Evolutionary conservation across 1,139 yeast species (phyloP).

Genomic region (Candida sp.): DNA sequence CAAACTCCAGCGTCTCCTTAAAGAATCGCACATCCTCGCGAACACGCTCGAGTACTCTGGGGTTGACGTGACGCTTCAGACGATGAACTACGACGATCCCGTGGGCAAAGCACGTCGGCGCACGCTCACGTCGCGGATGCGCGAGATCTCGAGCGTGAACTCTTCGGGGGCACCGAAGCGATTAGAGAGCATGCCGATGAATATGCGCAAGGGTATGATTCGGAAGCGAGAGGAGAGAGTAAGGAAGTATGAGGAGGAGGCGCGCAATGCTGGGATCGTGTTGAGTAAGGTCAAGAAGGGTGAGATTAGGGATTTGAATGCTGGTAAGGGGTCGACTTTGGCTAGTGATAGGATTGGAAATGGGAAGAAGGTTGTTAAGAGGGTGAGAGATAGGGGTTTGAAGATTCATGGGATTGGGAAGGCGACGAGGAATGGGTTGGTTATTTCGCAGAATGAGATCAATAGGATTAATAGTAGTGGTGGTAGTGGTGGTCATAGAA

Average conservation of each 20-base stretch:
- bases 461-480: constrained; percentile 37
- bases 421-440: constrained; percentile 80
- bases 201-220: constrained; percentile 84
- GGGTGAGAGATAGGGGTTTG: constrained; percentile 75
- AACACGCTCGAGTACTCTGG: constrained; percentile 65
- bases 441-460: constrained; percentile 74
- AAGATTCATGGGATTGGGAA: constrained; percentile 79
- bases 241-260: constrained; percentile 69
- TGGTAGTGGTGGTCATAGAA: constrained; percentile 1
- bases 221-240: constrained; percentile 56
- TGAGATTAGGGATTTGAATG: constrained; percentile 57
- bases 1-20: constrained; percentile 78
- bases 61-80: constrained; percentile 74
- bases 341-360: constrained; percentile 63
- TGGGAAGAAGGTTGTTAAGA: constrained; percentile 33
- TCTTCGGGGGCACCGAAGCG: constrained; percentile 47
- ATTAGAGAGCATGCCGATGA: constrained; percentile 86
- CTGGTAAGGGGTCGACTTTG: constrained; percentile 58
- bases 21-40: constrained; percentile 86
- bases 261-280: constrained; percentile 88
- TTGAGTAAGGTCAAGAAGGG: constrained; percentile 70
- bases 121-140: constrained; percentile 71
- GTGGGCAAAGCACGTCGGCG: constrained; percentile 82
- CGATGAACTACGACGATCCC: constrained; percentile 69
- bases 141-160: constrained; percentile 55